Conservation (phyloP, 2,329 filamentous ascomycete genomes). For the Nemania serpens region DNA sequence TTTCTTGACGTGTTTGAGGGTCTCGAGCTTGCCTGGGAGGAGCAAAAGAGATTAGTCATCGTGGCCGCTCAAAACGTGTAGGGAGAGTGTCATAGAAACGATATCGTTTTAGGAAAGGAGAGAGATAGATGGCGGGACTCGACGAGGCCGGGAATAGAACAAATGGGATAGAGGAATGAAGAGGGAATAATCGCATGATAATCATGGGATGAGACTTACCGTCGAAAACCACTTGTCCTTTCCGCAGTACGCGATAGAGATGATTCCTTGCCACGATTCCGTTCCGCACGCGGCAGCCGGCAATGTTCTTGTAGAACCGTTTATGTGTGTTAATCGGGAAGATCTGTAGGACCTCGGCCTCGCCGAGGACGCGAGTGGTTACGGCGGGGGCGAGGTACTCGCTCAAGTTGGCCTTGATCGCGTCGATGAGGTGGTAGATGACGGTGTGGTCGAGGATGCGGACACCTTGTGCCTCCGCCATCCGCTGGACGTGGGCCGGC, state of each 20-base stretch:
- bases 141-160: too few species aligned
- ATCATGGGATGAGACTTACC: too few species aligned
- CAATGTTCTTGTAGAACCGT: slow-evolving; percentile 73
- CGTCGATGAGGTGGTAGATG: slow-evolving; percentile 80
- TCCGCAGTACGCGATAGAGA: slow-evolving; percentile 73
- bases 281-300: slow-evolving; percentile 86
- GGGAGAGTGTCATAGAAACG: too few species aligned
- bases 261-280: slow-evolving; percentile 68
- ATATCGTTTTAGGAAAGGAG: too few species aligned
- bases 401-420: slow-evolving; percentile 70
- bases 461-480: slow-evolving; percentile 74
- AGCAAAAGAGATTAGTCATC: not conserved
- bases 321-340: slow-evolving; percentile 85
- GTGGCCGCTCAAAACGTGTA: too few species aligned
- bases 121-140: too few species aligned
- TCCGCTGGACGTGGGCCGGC: slow-evolving; percentile 67
- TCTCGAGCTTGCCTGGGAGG: slow-evolving; percentile 70
- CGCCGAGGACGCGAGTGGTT: slow-evolving; percentile 74
- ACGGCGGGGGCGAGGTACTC: slow-evolving; percentile 70
- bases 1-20: slow-evolving; percentile 91
- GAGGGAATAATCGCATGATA: not conserved
- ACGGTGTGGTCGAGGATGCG: slow-evolving; percentile 82
- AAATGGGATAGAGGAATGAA: not conserved
- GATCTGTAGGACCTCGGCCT: slow-evolving; percentile 81
- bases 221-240: slow-evolving; percentile 74